Conservation (phyloP, 1,284 basidiomycete genomes). For the Malassezia yamatoensis region DNA sequence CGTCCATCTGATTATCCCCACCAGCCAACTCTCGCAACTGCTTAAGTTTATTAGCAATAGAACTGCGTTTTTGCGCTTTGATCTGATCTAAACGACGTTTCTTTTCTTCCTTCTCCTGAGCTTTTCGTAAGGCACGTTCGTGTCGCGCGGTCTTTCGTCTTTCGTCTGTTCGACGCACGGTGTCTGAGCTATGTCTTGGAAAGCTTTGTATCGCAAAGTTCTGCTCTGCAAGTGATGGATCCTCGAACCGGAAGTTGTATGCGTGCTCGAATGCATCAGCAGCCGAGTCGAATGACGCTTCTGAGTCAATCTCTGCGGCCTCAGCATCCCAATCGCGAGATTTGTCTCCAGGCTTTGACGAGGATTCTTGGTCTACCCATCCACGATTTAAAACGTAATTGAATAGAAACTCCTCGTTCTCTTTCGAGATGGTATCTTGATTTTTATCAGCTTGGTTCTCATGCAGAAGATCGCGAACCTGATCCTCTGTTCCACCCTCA, state of each 20-base stretch:
- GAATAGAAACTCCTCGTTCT: slow-evolving; percentile 76
- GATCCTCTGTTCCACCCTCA: slow-evolving; percentile 1
- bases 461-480: slow-evolving; percentile 5
- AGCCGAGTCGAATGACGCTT: slow-evolving; percentile 39
- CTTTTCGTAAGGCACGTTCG: slow-evolving; percentile 37
- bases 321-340: slow-evolving; percentile 42
- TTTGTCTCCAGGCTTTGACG: neutral
- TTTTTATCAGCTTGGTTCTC: neutral
- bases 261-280: slow-evolving; percentile 45
- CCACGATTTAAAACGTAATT: slow-evolving; percentile 46
- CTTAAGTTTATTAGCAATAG: slow-evolving; percentile 40
- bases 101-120: slow-evolving; percentile 38
- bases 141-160: slow-evolving; percentile 40
- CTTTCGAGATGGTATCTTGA: slow-evolving; percentile 50
- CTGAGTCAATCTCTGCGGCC: slow-evolving; percentile 42
- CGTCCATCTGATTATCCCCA: slow-evolving; percentile 20
- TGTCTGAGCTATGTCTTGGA: slow-evolving; percentile 33
- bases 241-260: slow-evolving; percentile 47
- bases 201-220: slow-evolving; percentile 35
- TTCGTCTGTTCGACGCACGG: slow-evolving; percentile 36
- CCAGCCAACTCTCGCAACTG: slow-evolving; percentile 36
- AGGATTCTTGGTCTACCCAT: slow-evolving; percentile 34
- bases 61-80: slow-evolving; percentile 36
- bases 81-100: slow-evolving; percentile 37
- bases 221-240: slow-evolving; percentile 27